Evolutionary conservation across 768 basidiomycete genomes (phyloP), one percentile per base, ranked within the genome.

Genomic region (Leccinellum rugosiceps): DNA sequence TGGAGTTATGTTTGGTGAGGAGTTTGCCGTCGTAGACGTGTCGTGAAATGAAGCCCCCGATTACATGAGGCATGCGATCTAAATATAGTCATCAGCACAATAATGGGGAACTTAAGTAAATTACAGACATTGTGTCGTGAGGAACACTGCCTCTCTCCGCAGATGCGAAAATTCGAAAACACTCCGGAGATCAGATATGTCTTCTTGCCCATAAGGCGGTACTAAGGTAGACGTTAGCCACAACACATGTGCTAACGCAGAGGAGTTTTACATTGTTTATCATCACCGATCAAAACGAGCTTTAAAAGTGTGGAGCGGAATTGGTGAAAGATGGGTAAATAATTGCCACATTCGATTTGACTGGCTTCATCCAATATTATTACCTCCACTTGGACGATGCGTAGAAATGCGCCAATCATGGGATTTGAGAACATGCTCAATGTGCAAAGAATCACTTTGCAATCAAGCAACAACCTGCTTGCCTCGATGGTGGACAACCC

Each of bases 1-100:
- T 70, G 38, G 79, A 67, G 26, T 68, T 68, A 67, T 90, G 87
- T 1, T 71, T 63, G 6, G 90, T 90, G 9, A 69, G 67, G 28
- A 92, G 83, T 62, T 82, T 72, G 6, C 72, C 67, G 23, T 80
- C 68, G 75, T 93, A 93, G 17, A 93, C 77, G 10, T 75, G 72
- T 49, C 73, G 63, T 6, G 90, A 93, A 25, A 93, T 87, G 47
- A 91, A 83, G 4, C 70, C 64, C 38, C 90, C 87, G 72, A 92
- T 84, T 57, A 86, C 78, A 59, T 83, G 81, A 38, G 91, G 91
- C 88, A 93, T 90, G 5, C 92, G 85, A 63, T 93, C 92, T 93
- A 56, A 23, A 50, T 45, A 4, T n/a, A 17, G 0, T 53, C 32
- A 38, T 58, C 14, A 17, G 13, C 35, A 34, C 51, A 35, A 25